A percentile compares a stretch with the other conserved stretches of the same genome.
Conservation (phyloP, 352 stramenopile species). For the Phytophthora ramorum region DNA sequence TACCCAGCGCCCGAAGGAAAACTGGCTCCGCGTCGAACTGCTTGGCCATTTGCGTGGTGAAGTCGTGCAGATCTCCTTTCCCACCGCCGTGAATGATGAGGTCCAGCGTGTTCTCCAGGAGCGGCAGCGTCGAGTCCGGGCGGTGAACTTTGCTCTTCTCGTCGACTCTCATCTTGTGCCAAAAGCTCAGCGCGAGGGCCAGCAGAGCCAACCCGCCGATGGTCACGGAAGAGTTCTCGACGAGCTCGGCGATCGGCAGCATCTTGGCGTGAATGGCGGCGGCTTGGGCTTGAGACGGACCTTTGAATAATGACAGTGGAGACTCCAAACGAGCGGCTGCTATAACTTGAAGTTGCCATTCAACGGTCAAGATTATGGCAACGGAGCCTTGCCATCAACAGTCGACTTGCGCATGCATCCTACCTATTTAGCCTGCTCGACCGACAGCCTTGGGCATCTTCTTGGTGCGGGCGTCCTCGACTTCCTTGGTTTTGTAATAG, state of each 20-base stretch:
- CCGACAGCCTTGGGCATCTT: conserved; percentile 96
- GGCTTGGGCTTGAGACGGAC: conserved; percentile 5
- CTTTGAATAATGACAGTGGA: conserved; percentile 6
- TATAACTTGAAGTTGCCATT: conserved; percentile 24
- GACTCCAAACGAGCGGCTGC: not conserved
- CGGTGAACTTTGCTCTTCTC: conserved; percentile 17
- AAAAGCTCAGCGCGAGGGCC: not conserved
- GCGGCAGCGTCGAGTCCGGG: conserved; percentile 34
- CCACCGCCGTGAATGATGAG: conserved; percentile 22
- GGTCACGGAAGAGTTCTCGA: conserved; percentile 11
- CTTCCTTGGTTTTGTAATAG: conserved; percentile 98
- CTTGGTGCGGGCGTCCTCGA: conserved; percentile 95
- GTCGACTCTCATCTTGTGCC: conserved; percentile 6
- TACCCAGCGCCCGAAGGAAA: conserved; percentile 36
- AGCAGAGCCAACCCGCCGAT: conserved; percentile 4
- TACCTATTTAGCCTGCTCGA: conserved; percentile 43
- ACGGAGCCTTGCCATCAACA: conserved; percentile 15
- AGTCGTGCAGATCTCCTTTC: conserved; percentile 43
- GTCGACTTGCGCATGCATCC: not conserved
- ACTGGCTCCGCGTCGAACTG: conserved; percentile 37
- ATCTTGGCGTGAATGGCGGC: conserved; percentile 15
- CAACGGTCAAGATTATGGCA: conserved; percentile 7
- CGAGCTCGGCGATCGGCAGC: conserved; percentile 18
- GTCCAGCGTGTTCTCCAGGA: conserved; percentile 47
- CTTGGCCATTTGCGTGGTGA: conserved; percentile 28